These are phyloP conservation scores for Kurtzmaniella quercitrusa DNA, from an alignment of 1,139 yeast species.

Conservation along the genomic window DNA sequence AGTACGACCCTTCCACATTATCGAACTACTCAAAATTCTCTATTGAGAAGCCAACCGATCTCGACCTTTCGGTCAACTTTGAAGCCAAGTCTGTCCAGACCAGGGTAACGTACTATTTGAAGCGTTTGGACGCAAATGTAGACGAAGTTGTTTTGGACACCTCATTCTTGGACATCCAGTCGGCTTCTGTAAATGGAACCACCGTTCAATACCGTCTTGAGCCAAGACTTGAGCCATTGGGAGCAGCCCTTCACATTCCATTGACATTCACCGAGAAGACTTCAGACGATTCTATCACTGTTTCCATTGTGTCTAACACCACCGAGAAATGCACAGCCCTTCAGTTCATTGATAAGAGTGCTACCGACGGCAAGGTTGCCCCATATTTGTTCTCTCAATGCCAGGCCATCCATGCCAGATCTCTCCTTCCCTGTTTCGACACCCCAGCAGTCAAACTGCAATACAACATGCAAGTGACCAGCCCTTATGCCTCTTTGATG, in stretches of 20 bases:
- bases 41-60: conserved; percentile 36
- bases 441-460: conserved; percentile 81
- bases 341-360: conserved; percentile 76
- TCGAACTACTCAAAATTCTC: conserved; percentile 33
- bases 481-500: conserved; percentile 65
- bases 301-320: conserved; percentile 57
- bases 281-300: conserved; percentile 15
- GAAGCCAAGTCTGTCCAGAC: conserved; percentile 51
- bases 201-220: conserved; percentile 32
- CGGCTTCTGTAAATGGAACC: conserved; percentile 42
- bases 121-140: conserved; percentile 16
- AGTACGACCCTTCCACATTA: conserved; percentile 40
- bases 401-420: conserved; percentile 88
- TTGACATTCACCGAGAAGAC: conserved; percentile 13
- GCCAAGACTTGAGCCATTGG: conserved; percentile 59
- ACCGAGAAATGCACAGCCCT: conserved; percentile 77
- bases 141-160: conserved; percentile 57
- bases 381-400: conserved; percentile 88
- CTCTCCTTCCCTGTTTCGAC: conserved; percentile 86
- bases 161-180: conserved; percentile 52
- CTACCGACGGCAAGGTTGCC: conserved; percentile 67
- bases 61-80: conserved; percentile 57
- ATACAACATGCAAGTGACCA: conserved; percentile 54
- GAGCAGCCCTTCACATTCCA: conserved; percentile 52
- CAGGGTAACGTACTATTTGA: conserved; percentile 45